Evolutionary conservation across 2,329 filamentous ascomycete genomes (phyloP).

Genomic region (Akanthomyces lecanii): DNA sequence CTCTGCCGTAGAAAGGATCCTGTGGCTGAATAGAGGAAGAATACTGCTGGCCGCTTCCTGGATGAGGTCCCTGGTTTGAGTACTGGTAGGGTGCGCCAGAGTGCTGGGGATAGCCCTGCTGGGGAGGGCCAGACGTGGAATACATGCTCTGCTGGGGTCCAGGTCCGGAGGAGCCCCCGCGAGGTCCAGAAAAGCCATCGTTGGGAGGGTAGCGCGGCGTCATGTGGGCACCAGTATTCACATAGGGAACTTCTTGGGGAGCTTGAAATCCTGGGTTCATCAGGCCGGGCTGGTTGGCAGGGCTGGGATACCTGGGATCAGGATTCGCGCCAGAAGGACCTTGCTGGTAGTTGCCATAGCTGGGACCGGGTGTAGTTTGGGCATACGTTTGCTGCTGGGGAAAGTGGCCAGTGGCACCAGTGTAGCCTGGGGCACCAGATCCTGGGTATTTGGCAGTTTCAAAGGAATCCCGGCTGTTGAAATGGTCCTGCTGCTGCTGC

Average conservation of each 20-base stretch:
- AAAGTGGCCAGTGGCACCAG: conserved; percentile 39
- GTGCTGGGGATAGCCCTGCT: conserved; percentile 30
- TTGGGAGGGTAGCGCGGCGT: conserved; percentile 25
- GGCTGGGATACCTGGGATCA: conserved; percentile 31
- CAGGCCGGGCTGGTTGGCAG: conserved; percentile 26
- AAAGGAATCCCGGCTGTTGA: conserved; percentile 36
- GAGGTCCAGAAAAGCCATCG: conserved; percentile 31
- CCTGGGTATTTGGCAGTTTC: conserved; percentile 49
- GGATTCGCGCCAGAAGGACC: conserved; percentile 28
- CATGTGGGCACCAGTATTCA: conserved; percentile 35
- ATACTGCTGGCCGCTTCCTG: conserved; percentile 30
- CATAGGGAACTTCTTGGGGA: conserved; percentile 31
- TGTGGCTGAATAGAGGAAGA: conserved; percentile 40
- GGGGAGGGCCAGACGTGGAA: conserved; percentile 29
- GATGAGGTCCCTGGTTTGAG: conserved; percentile 31
- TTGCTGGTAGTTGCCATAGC: conserved; percentile 25
- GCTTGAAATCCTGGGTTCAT: conserved; percentile 31
- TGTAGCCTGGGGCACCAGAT: conserved; percentile 46
- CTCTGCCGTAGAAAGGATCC: conserved; percentile 56
- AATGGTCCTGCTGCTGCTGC: conserved; percentile 29
- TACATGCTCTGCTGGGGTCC: conserved; percentile 31
- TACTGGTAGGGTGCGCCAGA: conserved; percentile 30
- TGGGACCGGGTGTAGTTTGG: conserved; percentile 28
- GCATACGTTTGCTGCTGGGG: conserved; percentile 25
- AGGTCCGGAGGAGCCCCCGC: conserved; percentile 28